A percentile compares a stretch with the other conserved stretches of the same genome.
phyloP scores from a whole-genome alignment of 2,329 filamentous ascomycete species.

The Ophiostoma ips region DNA sequence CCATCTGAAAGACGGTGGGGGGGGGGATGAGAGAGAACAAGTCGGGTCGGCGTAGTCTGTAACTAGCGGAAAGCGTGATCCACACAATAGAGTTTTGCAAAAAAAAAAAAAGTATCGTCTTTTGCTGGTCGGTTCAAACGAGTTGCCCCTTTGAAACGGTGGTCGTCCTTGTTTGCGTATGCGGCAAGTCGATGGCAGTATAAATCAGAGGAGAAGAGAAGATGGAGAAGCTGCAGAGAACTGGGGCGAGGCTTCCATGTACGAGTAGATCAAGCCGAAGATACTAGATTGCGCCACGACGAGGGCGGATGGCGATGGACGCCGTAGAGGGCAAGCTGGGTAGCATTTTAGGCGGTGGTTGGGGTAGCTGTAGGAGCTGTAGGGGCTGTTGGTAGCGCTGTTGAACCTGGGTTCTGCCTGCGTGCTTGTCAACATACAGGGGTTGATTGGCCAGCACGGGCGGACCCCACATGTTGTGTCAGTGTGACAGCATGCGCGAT shows the following conservation, averaged over 20 bases:
- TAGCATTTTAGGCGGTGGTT: not conserved
- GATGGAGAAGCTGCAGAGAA: not conserved
- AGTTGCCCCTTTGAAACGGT: too few species aligned
- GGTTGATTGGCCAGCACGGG: constrained; percentile 9
- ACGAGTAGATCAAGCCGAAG: not conserved
- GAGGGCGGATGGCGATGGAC: constrained; percentile 8
- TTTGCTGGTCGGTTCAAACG: too few species aligned
- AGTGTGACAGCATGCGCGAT: not conserved
- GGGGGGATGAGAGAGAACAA: too few species aligned
- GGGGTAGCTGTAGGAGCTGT: too few species aligned
- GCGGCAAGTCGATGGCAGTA: too few species aligned
- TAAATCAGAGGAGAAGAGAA: not conserved
- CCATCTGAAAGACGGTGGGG: constrained; percentile 32
- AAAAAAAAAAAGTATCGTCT: too few species aligned
- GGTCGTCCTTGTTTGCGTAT: too few species aligned
- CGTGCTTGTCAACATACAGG: constrained; percentile 10
- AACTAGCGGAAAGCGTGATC: not conserved
- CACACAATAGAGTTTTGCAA: not conserved
- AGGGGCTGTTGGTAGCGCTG: too few species aligned
- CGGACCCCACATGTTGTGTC: not conserved
- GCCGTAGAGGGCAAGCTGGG: not conserved
- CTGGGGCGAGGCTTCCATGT: not conserved
- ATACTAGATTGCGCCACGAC: constrained; percentile 8
- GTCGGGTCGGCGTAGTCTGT: too few species aligned
- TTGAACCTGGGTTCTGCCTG: not conserved